Base-by-base conservation (phyloP, 371 early-diverging fungal genomes). In the Mucor saturninus region DNA sequence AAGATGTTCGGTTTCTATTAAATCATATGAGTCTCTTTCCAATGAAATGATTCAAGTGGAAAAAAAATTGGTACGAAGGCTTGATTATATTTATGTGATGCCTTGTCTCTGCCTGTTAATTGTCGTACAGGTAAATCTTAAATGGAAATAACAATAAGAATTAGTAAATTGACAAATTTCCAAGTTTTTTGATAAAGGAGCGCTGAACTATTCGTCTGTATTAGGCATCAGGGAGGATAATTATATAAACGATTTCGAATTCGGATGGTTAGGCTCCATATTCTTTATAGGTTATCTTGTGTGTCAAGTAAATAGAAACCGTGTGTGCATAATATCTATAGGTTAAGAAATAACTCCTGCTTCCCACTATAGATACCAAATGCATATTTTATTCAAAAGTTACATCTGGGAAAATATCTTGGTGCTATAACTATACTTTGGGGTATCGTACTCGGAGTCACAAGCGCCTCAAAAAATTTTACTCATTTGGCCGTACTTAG, bases 151-250 rank as follows among this genome's bases (percentile, higher is more conserved):
- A 21, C 21, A 21, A 21, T 21, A 21, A 21, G 0, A 21, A 21
- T 21, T 21, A 21, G 21, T 21, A 21, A 21, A 21, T 21, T 21
- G 21, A 21, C 21, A 21, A 21, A 21, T 21, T 21, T 21, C 21
- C 21, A 21, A 79, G 73, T 79, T 76, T 59, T 65, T 76, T 32
- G 79, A 79, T 60, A 79, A 79, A 67, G 64, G 74, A 10, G 68
- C 76, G 0, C 67, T 79, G 50, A 76, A 74, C 31, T 79, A 79
- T 55, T 74, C 74, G 1, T 64, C 65, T 45, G 62, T 67, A 1
- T 65, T 79, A n/a, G 61, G 56, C 28, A 71, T 79, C 15, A 69
- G 68, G 46, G 43, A 58, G 39, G 76, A 76, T 28, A 57, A 68
- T 1, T n/a, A 58, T 11, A 30, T 79, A 26, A 26, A 21, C 0